A percentile compares a stretch with the other conserved stretches of the same genome.
Conservation (phyloP, 371 early-diverging fungal species). For the Catenaria anguillulae region DNA sequence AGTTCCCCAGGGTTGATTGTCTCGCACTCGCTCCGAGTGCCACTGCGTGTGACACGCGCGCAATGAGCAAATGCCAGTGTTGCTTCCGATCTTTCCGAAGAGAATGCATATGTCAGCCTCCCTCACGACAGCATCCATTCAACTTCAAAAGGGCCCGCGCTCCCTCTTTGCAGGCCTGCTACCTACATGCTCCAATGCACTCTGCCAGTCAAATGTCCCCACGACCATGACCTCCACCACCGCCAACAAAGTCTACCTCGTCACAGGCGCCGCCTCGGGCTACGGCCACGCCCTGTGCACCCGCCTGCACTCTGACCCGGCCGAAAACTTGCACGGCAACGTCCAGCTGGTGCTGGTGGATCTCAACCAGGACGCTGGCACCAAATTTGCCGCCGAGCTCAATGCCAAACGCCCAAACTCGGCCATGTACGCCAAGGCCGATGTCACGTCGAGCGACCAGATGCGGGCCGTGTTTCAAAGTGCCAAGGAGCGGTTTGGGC, state of each 20-base stretch:
- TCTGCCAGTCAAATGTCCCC: no score
- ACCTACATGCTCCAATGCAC: no score
- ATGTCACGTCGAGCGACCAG: constrained; percentile 39
- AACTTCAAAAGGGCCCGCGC: no score
- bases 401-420: constrained; percentile 20
- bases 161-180: no score
- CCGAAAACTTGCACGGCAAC: constrained; percentile 10
- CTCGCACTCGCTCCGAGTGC: no score
- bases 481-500: constrained; percentile 36
- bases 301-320: constrained; percentile 13
- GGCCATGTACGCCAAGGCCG: constrained; percentile 33
- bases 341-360: constrained; percentile 47
- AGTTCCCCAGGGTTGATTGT: no score
- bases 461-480: constrained; percentile 26
- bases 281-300: constrained; percentile 38
- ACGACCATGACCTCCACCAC: no score
- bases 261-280: constrained; percentile 45
- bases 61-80: no score
- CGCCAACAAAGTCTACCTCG: constrained; percentile 42
- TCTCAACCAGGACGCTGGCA: constrained; percentile 27
- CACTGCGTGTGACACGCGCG: no score
- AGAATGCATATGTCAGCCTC: no score
- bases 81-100: no score
- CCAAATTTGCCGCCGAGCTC: constrained; percentile 19
- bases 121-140: no score